Base-by-base conservation (phyloP, 495 filamentous ascomycete species). In the Astrothelium subdiscretum region DNA sequence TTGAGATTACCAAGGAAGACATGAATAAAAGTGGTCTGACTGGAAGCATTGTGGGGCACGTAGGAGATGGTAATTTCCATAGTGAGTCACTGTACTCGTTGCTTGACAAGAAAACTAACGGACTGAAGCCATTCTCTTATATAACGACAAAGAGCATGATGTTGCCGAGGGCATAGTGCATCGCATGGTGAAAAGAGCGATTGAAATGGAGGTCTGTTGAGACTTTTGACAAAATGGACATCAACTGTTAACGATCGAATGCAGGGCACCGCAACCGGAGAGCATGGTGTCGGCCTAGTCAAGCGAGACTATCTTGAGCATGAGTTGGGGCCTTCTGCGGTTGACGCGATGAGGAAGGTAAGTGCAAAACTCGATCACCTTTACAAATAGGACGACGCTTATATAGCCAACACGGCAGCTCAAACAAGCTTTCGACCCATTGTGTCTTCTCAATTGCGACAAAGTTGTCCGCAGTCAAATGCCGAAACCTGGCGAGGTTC, bases 21-120 rank as follows among this genome's bases (percentile, higher is more conserved):
- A 80, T 92, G 62, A 77, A 74, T 68, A 78, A 74, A 68, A 82
- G 80, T 59, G 89, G 88, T 20, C 70, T 92, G 63, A 79, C 84
- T 26, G 87, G 82, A 32, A 80, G 83, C 20, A 92, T 92, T 70
- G 87, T 92, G 12, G 89, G 88, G 6, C 88, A 92, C 71, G 89
- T 91, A 11, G 88, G 88, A 0, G 88, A 92, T 72, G 88, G 88
- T 10, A 94, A 94, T 69, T 92, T 94, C 63, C 89, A 94, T 66
- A 78, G 83, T 85, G 69, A 68, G 79, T 72, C 27, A n/a, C 5
- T 26, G 27, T 35, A 38, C 22, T 43, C 27, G 13, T 22, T 43
- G 22, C 51, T 27, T 62, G 24, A 4, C 26, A 42, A 15, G 20
- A n/a, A 44, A 27, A 31, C 20, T 61, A 13, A 29, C 29, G 12